Conservation (phyloP, 352 stramenopile species). For the Globisporangium middletonii region DNA sequence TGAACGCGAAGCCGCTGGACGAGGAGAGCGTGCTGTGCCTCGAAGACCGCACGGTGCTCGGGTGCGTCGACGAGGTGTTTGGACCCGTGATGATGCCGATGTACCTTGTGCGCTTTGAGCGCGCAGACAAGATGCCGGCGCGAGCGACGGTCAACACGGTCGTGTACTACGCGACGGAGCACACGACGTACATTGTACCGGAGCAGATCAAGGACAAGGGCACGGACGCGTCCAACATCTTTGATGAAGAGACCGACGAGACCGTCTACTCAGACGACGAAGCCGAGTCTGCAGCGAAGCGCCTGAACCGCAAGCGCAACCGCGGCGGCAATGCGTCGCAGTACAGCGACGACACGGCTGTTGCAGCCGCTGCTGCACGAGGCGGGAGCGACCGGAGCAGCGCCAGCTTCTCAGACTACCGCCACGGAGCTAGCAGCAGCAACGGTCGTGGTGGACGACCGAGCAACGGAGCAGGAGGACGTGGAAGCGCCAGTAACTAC, state of each 20-base stretch:
- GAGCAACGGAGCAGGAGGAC: constrained; percentile 3
- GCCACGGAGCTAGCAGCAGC: constrained; percentile 1
- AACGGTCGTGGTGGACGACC: constrained; percentile 9
- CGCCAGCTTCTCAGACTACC: constrained; percentile 5
- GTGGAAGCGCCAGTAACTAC: constrained; percentile 12
- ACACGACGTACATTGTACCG: constrained; percentile 76
- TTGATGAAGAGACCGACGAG: constrained; percentile 81
- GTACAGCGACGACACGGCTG: neutral
- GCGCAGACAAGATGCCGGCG: constrained; percentile 54
- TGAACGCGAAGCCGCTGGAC: constrained; percentile 53
- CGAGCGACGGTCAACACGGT: constrained; percentile 28
- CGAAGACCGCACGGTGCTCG: constrained; percentile 64
- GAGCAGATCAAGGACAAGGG: constrained; percentile 78
- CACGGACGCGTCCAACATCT: constrained; percentile 83
- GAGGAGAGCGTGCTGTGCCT: constrained; percentile 82
- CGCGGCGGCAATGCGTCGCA: constrained; percentile 18
- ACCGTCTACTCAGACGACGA: constrained; percentile 80
- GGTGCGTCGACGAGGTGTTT: constrained; percentile 83
- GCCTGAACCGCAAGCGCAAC: constrained; percentile 62
- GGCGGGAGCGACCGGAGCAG: neutral
- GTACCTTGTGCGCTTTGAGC: constrained; percentile 82
- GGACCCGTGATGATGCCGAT: constrained; percentile 81
- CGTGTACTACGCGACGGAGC: constrained; percentile 72
- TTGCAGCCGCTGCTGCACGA: neutral
- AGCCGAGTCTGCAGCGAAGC: constrained; percentile 64